Evolutionary conservation across 352 stramenopile genomes (phyloP).

Genomic region (Phytophthora uliginosa): DNA sequence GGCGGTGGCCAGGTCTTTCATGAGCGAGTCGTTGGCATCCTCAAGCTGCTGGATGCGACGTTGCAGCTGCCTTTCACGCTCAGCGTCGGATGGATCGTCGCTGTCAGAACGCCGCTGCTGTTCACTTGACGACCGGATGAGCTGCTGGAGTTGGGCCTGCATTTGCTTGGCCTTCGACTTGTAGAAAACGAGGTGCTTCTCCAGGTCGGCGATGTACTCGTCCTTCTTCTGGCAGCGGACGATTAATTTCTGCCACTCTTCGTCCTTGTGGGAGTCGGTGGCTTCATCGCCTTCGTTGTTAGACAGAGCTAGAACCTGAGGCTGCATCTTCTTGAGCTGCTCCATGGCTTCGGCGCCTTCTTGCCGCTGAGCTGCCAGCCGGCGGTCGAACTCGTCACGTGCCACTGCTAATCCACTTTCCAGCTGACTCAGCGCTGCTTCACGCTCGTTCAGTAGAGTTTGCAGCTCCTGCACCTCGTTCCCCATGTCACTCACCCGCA

Average conservation of each 20-base stretch:
- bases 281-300: slow-evolving; percentile 13
- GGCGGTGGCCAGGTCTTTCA: slow-evolving; percentile 78
- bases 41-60: slow-evolving; percentile 79
- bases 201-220: slow-evolving; percentile 84
- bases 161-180: slow-evolving; percentile 90
- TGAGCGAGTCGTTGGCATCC: slow-evolving; percentile 76
- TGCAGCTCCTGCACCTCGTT: slow-evolving; percentile 49
- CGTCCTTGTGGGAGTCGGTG: slow-evolving; percentile 31
- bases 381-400: slow-evolving; percentile 78
- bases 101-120: slow-evolving; percentile 40
- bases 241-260: slow-evolving; percentile 80
- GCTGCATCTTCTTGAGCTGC: slow-evolving; percentile 56
- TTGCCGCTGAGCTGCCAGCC: slow-evolving; percentile 60
- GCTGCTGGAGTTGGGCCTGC: slow-evolving; percentile 83
- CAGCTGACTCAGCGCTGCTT: slow-evolving; percentile 61
- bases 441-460: slow-evolving; percentile 56
- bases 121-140: slow-evolving; percentile 71
- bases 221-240: slow-evolving; percentile 82
- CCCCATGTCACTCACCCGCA: slow-evolving; percentile 55
- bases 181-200: slow-evolving; percentile 91
- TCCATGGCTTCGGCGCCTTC: slow-evolving; percentile 45
- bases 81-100: slow-evolving; percentile 23
- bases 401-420: slow-evolving; percentile 71
- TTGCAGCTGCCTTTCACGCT: slow-evolving; percentile 45
- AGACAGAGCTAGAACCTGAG: slow-evolving; percentile 29